These are phyloP conservation scores for Panellus pusillus DNA, from an alignment of 768 basidiomycete genomes.

Conservation along the genomic window DNA sequence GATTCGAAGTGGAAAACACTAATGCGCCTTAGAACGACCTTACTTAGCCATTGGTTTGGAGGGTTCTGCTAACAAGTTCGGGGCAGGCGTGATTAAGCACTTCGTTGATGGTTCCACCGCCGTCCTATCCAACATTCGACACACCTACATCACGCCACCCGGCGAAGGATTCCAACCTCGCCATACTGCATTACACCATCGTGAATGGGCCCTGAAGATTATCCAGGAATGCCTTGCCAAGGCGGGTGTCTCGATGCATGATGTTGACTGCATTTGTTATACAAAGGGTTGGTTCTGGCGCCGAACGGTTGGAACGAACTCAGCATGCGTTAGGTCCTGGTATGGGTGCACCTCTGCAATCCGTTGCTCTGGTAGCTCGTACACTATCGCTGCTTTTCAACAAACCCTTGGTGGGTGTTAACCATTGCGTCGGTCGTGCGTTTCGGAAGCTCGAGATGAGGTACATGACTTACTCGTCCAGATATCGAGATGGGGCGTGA, in stretches of 20 bases:
- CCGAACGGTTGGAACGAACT: not conserved
- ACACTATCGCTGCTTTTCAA: conserved; percentile 83
- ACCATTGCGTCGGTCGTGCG: conserved; percentile 98
- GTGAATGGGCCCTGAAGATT: conserved; percentile 86
- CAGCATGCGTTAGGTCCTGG: conserved; percentile 73
- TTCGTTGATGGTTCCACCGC: conserved; percentile 65
- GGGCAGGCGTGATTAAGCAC: conserved; percentile 90
- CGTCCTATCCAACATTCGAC: conserved; percentile 90
- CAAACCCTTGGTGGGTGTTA: conserved; percentile 96
- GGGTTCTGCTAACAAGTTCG: conserved; percentile 97
- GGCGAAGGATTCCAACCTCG: conserved; percentile 97
- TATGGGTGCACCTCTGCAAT: conserved; percentile 97
- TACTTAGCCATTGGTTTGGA: conserved; percentile 94
- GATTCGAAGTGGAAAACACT: not conserved
- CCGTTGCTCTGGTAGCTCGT: conserved; percentile 90
- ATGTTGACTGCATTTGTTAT: conserved; percentile 93
- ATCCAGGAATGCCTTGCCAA: conserved; percentile 73
- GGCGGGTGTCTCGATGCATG: conserved; percentile 68
- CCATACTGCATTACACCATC: conserved; percentile 94
- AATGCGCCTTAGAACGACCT: conserved; percentile 48
- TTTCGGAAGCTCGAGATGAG: conserved; percentile 8
- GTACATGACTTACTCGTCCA: conserved; percentile 29
- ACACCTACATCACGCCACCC: conserved; percentile 98
- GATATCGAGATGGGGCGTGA: conserved; percentile 99
- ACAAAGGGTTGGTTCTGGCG: conserved; percentile 77